phyloP scores from a whole-genome alignment of 192 early-diverging fungal genomes.

The Coemansia sp. region DNA sequence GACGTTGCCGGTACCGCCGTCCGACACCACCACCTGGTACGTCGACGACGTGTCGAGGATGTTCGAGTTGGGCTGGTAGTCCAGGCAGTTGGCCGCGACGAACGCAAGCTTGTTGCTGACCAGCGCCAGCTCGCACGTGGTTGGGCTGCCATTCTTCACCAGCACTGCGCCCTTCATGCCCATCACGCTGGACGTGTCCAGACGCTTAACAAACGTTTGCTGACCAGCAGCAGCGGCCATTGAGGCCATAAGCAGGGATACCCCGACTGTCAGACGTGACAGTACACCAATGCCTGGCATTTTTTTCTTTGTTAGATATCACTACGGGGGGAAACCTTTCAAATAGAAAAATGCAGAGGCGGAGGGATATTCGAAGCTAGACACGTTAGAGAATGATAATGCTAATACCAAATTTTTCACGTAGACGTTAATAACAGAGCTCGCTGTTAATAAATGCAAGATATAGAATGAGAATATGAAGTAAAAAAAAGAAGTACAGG shows the following conservation, averaged over 20 bases:
- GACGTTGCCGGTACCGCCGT: constrained; percentile 14
- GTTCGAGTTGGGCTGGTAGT: constrained; percentile 14
- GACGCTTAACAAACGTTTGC: constrained; percentile 24
- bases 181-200: constrained; percentile 10
- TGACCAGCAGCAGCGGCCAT: constrained; percentile 35
- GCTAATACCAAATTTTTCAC: too few species aligned
- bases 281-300: not conserved
- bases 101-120: constrained; percentile 39
- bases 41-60: not conserved
- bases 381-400: too few species aligned
- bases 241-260: not conserved
- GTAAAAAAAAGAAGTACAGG: not conserved
- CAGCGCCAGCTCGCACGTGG: constrained; percentile 38
- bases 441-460: not conserved
- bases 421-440: not conserved
- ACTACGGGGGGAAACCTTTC: not conserved
- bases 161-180: constrained; percentile 26
- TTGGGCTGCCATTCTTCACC: constrained; percentile 22
- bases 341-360: not conserved
- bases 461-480: not conserved
- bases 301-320: not conserved
- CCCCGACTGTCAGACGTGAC: constrained; percentile 6
- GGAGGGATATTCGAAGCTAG: too few species aligned
- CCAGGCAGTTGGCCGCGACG: constrained; percentile 36
- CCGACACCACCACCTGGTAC: constrained; percentile 31